A percentile compares a stretch with the other conserved stretches of the same genome.
These are phyloP conservation scores for Pseudogymnoascus sp. DNA, from an alignment of 2,329 filamentous ascomycete species.

Conservation along the genomic window DNA sequence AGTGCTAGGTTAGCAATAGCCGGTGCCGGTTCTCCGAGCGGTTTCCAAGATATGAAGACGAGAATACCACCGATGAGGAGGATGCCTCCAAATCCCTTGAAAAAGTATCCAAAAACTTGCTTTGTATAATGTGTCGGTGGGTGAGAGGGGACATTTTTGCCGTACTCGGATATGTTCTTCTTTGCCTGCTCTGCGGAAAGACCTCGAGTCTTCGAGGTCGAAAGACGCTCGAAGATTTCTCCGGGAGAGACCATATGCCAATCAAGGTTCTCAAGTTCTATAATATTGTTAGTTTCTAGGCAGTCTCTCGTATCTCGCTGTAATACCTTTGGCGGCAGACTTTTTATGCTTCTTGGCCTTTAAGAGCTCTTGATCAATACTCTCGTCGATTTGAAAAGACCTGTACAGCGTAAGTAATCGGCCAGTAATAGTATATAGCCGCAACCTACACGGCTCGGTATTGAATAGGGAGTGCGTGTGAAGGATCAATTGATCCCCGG, in stretches of 20 bases:
- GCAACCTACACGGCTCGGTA: constrained; percentile 42
- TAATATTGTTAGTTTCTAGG: constrained; percentile 15
- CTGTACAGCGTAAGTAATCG: background rate
- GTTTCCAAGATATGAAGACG: constrained; percentile 71
- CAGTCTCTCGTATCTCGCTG: background rate
- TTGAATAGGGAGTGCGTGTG: constrained; percentile 42
- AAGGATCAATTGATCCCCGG: constrained; percentile 32
- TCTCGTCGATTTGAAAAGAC: constrained; percentile 49
- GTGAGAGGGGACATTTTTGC: constrained; percentile 58
- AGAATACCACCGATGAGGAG: constrained; percentile 60
- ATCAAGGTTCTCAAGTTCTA: constrained; percentile 55
- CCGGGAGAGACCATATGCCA: constrained; percentile 56
- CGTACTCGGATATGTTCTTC: constrained; percentile 50
- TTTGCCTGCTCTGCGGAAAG: constrained; percentile 51
- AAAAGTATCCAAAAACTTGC: constrained; percentile 61
- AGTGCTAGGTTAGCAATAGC: constrained; percentile 62
- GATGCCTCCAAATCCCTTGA: constrained; percentile 68
- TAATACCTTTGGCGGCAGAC: constrained; percentile 37
- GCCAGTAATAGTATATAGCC: background rate
- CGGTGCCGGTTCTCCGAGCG: constrained; percentile 60
- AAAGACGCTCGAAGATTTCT: constrained; percentile 52
- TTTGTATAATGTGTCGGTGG: constrained; percentile 52
- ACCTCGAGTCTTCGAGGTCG: constrained; percentile 47
- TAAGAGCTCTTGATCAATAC: constrained; percentile 38
- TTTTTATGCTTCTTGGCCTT: constrained; percentile 37